Base-by-base conservation (phyloP, 805 yeast species). In the Candida tallmaniae region DNA sequence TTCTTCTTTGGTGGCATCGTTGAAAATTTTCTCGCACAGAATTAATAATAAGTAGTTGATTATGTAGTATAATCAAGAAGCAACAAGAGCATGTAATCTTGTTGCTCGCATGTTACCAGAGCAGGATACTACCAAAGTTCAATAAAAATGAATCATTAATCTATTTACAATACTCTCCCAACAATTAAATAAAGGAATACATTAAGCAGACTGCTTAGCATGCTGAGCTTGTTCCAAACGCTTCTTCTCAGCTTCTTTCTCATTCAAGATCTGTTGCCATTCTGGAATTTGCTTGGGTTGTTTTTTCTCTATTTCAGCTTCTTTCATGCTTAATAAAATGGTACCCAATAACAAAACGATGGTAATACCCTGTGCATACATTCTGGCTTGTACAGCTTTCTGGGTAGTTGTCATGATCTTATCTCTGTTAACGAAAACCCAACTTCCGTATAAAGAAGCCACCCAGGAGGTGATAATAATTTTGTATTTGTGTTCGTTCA, bases 291-390 rank as follows among this genome's bases (percentile, higher is more conserved):
- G 59, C 4, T 52, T 44, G 4, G 67, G 67, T 39, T 50, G 53
- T 11, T 40, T 28, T 36, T 63, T 56, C 21, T 58, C 74, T 44
- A 74, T 56, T 45, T 76, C 72, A 44, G 74, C 78, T 47, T 82
- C 87, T 44, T 76, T 80, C 60, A 78, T 71, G 29, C 80, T 68
- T 45, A 80, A 60, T 33, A 78, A 78, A 50, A 86, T 72, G 0
- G 93, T 76, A 15, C 79, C 87, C 35, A 85, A 58, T 44, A 85
- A 62, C 41, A 85, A 62, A 8, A 73, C 73, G 35, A 86, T 88
- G 2, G 95, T 83, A 35, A 83, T 60, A 44, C 82, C 84, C 59
- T 86, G 95, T 8, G 95, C 95, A 54, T 85, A 85, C 83, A 85
- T 85, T 74, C 95, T 79, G 21, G 94, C 94, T 54, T 82, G 89